Percentiles rank a stretch among this genome's conserved stretches.
Conservation (phyloP, 495 filamentous ascomycete species). For the Aspergillus affinis region DNA sequence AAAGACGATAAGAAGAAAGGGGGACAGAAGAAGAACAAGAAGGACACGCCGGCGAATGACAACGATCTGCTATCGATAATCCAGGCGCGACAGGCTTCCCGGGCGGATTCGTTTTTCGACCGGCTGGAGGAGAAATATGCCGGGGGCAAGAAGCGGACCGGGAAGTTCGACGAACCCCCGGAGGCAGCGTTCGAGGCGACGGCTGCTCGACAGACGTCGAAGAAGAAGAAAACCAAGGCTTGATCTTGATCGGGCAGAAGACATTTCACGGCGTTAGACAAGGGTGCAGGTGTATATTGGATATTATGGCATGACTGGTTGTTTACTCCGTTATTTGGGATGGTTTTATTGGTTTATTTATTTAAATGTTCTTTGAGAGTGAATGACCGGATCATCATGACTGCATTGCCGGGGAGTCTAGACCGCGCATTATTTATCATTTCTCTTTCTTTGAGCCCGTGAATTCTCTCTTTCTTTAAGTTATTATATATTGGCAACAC, state of each 20-base stretch:
- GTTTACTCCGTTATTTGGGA: too few relatives aligned
- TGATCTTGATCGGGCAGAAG: slow-evolving; percentile 39
- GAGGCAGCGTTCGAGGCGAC: slow-evolving; percentile 33
- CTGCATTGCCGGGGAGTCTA: not conserved
- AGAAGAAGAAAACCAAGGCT: slow-evolving; percentile 42
- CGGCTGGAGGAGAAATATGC: slow-evolving; percentile 74
- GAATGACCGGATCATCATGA: not conserved
- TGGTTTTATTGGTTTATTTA: too few relatives aligned
- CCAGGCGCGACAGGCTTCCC: slow-evolving; percentile 51
- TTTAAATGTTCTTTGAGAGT: not conserved
- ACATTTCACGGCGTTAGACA: not conserved
- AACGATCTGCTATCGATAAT: slow-evolving; percentile 60
- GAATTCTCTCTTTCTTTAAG: too few relatives aligned
- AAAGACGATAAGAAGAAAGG: slow-evolving; percentile 25
- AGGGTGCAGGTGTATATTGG: not conserved
- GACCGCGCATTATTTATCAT: not conserved
- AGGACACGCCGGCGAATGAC: slow-evolving; percentile 27
- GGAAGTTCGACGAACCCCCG: slow-evolving; percentile 34
- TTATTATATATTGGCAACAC: too few relatives aligned
- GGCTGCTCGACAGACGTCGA: slow-evolving; percentile 22
- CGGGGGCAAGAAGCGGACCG: slow-evolving; percentile 26
- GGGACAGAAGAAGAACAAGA: slow-evolving; percentile 29
- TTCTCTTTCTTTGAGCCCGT: too few relatives aligned
- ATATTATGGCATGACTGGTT: too few relatives aligned
- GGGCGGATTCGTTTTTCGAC: slow-evolving; percentile 59